These are phyloP conservation scores for Yamadazyma aaseri DNA, from an alignment of 1,139 yeast genomes.

Conservation along the genomic window DNA sequence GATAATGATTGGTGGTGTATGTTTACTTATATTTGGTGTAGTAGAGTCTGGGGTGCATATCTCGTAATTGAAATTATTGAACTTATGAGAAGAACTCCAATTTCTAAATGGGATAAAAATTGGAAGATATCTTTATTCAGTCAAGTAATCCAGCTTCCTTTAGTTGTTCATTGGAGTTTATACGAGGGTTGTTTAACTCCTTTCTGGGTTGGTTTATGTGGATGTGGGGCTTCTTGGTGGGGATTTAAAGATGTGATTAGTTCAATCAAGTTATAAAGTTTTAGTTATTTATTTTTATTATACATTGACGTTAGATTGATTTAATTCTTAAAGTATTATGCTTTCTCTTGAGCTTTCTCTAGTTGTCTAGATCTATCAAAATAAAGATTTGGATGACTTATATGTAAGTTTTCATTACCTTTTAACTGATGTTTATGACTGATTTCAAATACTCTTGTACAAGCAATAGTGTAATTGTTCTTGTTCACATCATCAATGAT, in stretches of 20 bases:
- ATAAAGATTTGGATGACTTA: constrained; percentile 85
- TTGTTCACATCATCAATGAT: constrained; percentile 65
- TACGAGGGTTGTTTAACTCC: constrained; percentile 53
- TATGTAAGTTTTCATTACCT: constrained; percentile 51
- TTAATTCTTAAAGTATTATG: neutral
- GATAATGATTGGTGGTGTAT: constrained; percentile 45
- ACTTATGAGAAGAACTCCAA: constrained; percentile 40
- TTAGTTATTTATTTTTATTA: constrained; percentile 1
- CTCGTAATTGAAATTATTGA: constrained; percentile 48
- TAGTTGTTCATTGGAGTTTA: constrained; percentile 59
- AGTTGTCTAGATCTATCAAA: constrained; percentile 70
- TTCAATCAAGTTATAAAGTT: constrained; percentile 25
- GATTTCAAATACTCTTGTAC: constrained; percentile 84
- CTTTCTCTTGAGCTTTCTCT: constrained; percentile 16
- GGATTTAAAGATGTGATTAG: constrained; percentile 40
- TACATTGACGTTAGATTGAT: neutral
- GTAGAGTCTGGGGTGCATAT: constrained; percentile 58
- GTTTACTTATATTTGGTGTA: constrained; percentile 49
- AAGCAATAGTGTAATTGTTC: constrained; percentile 78
- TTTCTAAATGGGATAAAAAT: constrained; percentile 32
- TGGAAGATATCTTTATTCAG: constrained; percentile 40
- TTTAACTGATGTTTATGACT: constrained; percentile 57
- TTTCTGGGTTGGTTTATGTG: constrained; percentile 52
- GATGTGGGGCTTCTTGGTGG: constrained; percentile 49
- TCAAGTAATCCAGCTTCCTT: constrained; percentile 50